phyloP scores from a whole-genome alignment of 768 basidiomycete species.

The Pleurotus tuoliensis region DNA sequence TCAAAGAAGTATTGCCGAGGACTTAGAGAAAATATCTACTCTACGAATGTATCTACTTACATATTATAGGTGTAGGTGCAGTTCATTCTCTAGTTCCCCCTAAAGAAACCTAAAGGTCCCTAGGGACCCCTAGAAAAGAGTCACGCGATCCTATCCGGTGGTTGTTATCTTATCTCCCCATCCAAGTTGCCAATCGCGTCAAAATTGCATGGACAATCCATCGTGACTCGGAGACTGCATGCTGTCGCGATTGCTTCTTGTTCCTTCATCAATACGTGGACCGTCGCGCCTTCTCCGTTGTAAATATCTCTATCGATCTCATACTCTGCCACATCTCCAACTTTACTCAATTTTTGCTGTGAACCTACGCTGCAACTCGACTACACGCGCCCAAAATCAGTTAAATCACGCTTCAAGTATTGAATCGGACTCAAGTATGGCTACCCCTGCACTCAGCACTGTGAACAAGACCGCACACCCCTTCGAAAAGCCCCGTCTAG shows the following conservation, averaged over 20 bases:
- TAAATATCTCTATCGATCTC: neutral
- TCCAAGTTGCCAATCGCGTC: neutral
- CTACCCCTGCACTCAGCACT: neutral
- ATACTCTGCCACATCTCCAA: neutral
- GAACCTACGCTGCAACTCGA: neutral
- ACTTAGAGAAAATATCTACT: too few species aligned
- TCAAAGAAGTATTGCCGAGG: too few species aligned
- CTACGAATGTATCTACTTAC: too few species aligned
- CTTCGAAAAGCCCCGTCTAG: slow-evolving; percentile 85
- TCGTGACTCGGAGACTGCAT: slow-evolving; percentile 6
- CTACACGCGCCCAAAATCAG: neutral
- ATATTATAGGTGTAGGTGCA: too few species aligned
- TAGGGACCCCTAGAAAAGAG: too few species aligned
- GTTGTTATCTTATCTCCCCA: neutral
- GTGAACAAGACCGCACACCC: slow-evolving; percentile 82
- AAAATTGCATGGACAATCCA: neutral
- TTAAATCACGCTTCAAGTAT: neutral
- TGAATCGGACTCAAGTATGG: neutral
- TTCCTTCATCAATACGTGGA: neutral
- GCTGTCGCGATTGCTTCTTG: neutral
- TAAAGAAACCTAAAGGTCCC: too few species aligned
- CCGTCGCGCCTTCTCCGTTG: neutral
- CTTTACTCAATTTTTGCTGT: neutral
- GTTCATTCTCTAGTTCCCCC: too few species aligned
- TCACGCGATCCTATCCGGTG: too few species aligned